Evolutionary conservation across 2,329 filamentous ascomycete species (phyloP), one percentile per base, ranked within the genome.

Genomic region (Colletotrichum sp.): DNA sequence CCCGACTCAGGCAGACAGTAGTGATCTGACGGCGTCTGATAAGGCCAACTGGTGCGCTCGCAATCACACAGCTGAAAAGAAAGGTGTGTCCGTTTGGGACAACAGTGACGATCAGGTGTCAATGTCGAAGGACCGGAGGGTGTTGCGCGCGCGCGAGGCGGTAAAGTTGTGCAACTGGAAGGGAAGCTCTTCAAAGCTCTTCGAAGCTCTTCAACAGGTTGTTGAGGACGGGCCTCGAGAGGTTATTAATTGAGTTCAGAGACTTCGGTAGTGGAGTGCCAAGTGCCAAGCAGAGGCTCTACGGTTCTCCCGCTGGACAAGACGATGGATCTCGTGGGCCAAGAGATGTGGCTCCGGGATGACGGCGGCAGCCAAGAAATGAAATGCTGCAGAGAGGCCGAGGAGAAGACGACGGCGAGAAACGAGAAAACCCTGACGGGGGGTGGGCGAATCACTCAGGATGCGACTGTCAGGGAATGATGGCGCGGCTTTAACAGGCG

Each of bases 261-360:
- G 34, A 59, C 64, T 76, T 73, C 64, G 49, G 44, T 18, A 73
- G 73, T 76, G 73, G 75, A 71, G 66, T 62, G 71, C 75, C 75
- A 76, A 76, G 75, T 52, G 44, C 44, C 44, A 52, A 52, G 44
- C 10, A 32, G 71, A 76, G 66, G 71, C 75, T 71, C 75, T 75
- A 66, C 52, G 49, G 65, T 18, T 34, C 59, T 70, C 64, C 64
- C 34, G 74, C 64, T 76, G 71, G 70, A 70, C 39, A 67, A 71
- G 66, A 57, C 66, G 66, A 76, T 55, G 75, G 75, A 76, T 68
- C 73, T 75, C 71, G 66, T 71, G 65, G 71, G 69, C 63, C 65
- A 77, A 76, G 74, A 73, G 76, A 77, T 77, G 76, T 76, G 73
- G 74, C 68, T 30, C 69, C 69, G 66, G 75, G 66, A 77, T 70